Conservation (phyloP, 257 asterid genomes). For the Solanum okadae region DNA sequence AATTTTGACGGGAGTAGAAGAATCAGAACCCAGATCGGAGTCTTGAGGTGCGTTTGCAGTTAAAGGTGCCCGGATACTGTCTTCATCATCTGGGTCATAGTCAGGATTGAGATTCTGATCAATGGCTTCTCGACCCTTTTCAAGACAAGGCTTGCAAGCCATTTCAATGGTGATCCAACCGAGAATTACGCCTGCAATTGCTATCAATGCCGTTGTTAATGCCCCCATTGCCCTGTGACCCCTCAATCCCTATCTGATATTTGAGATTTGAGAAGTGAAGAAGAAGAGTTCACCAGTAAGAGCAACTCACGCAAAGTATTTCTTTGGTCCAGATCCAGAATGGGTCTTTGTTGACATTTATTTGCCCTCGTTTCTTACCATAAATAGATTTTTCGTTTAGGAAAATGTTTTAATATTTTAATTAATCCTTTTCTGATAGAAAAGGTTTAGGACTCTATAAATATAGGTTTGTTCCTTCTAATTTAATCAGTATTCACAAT, state of each 20-base stretch:
- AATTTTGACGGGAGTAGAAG: constrained; percentile 26
- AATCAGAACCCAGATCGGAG: not conserved
- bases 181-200: constrained; percentile 59
- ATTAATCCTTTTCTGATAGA: too few species aligned
- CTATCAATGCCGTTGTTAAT: constrained; percentile 70
- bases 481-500: too few species aligned
- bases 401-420: too few species aligned
- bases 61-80: constrained; percentile 50
- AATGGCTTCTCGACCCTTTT: constrained; percentile 77
- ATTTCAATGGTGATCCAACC: constrained; percentile 88
- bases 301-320: not conserved
- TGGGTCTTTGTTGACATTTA: not conserved
- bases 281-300: not conserved
- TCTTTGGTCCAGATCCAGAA: not conserved
- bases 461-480: too few species aligned
- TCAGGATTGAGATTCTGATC: constrained; percentile 88
- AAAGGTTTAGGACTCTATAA: too few species aligned
- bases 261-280: not conserved
- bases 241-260: not conserved
- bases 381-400: too few species aligned
- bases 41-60: constrained; percentile 12
- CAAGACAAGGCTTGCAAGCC: constrained; percentile 95
- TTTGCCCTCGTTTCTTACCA: too few species aligned
- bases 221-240: not conserved
- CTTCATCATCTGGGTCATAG: constrained; percentile 62